Evolutionary conservation across 192 early-diverging fungal species (phyloP), one percentile per base, ranked within the genome.

Genomic region (Physocladia obscura): DNA sequence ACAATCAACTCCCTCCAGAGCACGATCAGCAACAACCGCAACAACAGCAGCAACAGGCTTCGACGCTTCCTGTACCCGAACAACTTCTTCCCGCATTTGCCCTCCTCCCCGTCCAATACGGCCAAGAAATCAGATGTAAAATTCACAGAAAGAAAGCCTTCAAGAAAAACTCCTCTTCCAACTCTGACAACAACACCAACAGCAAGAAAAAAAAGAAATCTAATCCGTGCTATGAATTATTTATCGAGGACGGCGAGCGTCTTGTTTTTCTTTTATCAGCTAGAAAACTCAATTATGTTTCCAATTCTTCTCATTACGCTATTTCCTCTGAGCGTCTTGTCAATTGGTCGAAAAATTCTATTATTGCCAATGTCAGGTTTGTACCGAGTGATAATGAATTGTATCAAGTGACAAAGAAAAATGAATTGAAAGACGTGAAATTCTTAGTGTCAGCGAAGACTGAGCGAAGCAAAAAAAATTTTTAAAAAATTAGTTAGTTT

Each of bases 201-300:
- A 13, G 11, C 40, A n/a, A n/a, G 11, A 24, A 32, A 35, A 87
- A 87, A 50, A 34, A 32, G 6, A 88, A 85, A 65, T 56, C 90
- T 30, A 86, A 87, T 54, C 92, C 92, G 11, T 77, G 76, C 30
- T 92, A 92, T 62, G 82, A 91, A 31, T 63, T 93, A 8, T 91
- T 71, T 62, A 76, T 91, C 4, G 90, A 93, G 61, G 54, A 38
- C 3, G 81, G 75, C 47, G 61, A 77, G 30, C 67, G 71, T 21
- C 55, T 64, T 15, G 82, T 79, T 24, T 83, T 91, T 71, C 32
- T 91, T 24, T 62, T 93, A 38, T 76, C 89, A 0, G 92, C 92
- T 0, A 79, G 83, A 13, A 93, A 93, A 54, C 78, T 78, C 58
- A 86, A 88, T 56, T 89, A 90, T 24, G 82, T 80, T 26, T 81